Conservation (phyloP, 768 basidiomycete species). For the Strobilomyces confusus region DNA sequence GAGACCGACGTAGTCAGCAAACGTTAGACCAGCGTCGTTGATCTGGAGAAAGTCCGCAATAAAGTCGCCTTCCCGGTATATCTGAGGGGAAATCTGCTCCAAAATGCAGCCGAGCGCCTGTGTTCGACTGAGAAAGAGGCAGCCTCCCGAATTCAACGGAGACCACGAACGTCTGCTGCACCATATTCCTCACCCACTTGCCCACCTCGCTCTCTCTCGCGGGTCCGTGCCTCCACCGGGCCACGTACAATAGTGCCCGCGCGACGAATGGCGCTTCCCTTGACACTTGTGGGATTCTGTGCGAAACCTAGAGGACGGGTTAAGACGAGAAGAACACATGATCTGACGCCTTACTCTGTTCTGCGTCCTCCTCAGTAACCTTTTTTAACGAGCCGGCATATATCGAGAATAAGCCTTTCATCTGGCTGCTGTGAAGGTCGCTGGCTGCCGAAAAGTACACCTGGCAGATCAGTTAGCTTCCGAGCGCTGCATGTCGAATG, state of each 20-base stretch:
- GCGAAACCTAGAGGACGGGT: constrained; percentile 40
- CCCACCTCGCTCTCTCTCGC: constrained; percentile 49
- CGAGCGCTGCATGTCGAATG: not conserved
- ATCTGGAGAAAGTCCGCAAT: constrained; percentile 91
- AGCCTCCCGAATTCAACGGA: not conserved
- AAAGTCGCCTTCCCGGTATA: constrained; percentile 86
- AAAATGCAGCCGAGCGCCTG: constrained; percentile 75
- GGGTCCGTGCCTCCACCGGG: constrained; percentile 52
- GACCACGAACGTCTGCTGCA: constrained; percentile 61
- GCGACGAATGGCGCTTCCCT: constrained; percentile 65
- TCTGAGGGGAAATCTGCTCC: constrained; percentile 67
- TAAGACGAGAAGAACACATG: not conserved
- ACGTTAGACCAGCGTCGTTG: constrained; percentile 83
- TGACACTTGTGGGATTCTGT: constrained; percentile 29
- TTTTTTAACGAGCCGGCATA: constrained; percentile 63
- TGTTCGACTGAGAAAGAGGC: not conserved
- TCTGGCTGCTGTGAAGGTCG: constrained; percentile 75
- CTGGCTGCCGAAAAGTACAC: constrained; percentile 88
- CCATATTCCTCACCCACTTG: constrained; percentile 54
- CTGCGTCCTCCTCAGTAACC: constrained; percentile 65
- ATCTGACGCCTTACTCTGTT: constrained; percentile 49
- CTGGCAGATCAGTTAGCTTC: constrained; percentile 38
- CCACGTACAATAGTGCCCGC: constrained; percentile 84
- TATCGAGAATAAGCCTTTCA: constrained; percentile 63
- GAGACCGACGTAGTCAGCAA: constrained; percentile 91